A percentile compares a stretch with the other conserved stretches of the same genome.
phyloP scores from a whole-genome alignment of 202 grass and related monocot genomes.

The Carex arenaria region DNA sequence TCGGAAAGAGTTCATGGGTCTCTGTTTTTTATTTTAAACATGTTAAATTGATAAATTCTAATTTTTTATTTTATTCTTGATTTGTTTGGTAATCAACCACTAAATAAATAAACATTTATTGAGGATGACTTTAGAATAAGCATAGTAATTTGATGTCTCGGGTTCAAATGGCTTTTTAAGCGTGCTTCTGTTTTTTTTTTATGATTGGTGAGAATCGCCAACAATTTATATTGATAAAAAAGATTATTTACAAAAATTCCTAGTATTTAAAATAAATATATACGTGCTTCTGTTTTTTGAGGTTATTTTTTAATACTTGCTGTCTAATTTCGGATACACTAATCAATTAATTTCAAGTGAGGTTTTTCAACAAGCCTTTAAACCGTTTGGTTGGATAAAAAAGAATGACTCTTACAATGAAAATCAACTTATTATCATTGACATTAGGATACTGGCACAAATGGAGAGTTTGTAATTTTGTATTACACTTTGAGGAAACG shows the following conservation, averaged over 20 bases:
- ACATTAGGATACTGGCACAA: background rate
- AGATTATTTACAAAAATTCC: too few species aligned
- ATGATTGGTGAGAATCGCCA: too few species aligned
- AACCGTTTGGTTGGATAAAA: background rate
- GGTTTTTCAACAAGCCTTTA: background rate
- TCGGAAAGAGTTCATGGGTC: too few species aligned
- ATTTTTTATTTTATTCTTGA: too few species aligned
- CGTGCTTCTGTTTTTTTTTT: constrained; percentile 74
- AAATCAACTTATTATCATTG: background rate
- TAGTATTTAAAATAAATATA: too few species aligned
- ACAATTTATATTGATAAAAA: too few species aligned
- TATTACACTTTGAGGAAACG: background rate
- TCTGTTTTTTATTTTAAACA: too few species aligned
- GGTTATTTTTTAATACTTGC: constrained; percentile 31
- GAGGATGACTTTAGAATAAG: too few species aligned
- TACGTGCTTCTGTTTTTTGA: constrained; percentile 67
- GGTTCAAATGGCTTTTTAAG: constrained; percentile 67
- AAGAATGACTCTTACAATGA: background rate
- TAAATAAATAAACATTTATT: too few species aligned
- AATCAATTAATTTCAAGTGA: background rate
- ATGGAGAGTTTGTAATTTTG: background rate
- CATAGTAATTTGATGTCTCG: too few species aligned
- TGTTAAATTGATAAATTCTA: too few species aligned
- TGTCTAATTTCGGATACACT: background rate
- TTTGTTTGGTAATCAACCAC: too few species aligned